Base-by-base conservation (phyloP, 2,329 filamentous ascomycete genomes). In the Colletotrichum sidae region DNA sequence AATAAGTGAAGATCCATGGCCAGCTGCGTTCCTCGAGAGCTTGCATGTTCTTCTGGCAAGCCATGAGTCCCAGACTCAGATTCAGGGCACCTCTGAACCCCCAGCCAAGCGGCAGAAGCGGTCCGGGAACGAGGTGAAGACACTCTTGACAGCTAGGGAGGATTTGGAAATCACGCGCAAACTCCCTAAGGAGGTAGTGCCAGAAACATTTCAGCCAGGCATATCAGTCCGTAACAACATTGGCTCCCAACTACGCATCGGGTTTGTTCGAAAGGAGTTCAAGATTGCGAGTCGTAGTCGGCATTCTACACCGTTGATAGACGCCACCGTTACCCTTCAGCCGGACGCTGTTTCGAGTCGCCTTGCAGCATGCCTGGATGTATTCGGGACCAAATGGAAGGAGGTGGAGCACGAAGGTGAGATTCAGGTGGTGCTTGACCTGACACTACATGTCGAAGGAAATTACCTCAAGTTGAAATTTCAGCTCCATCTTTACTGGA, bases 401-500 rank as follows among this genome's bases (percentile, higher is more conserved):
- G 67, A 65, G 35, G 7, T 55, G 10, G n/a, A 46, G 3, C 35
- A 37, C n/a, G 64, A 67, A 46, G 64, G 64, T 9, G 45, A 60
- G 7, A 68, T 84, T 1, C 81, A 79, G 78, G 71, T 71, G 8
- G 69, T 65, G 6, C 69, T 77, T 5, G 69, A 75, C 38, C 58
- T 81, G 17, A 57, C 59, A 5, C 60, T 83, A 12, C 68, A 77
- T 8, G 70, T 71, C 55, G 69, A 65, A 6, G 69, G 69, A 7
- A 69, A 66, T 2, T 63, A 67, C 51, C 71, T 77, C 3, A 68
- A 66, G 4, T 38, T 83, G 33, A 70, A 68, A 11, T 69, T 83
- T 41, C 68, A 65, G 3, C 70, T 81, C 35, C 68, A 74, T 25
- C 70, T 84, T 13, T 76, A 78, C 38, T 85, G 83, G 81, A 83